These are phyloP conservation scores for Solanum chacoense DNA, from an alignment of 305 asterid genomes.

Conservation along the genomic window DNA sequence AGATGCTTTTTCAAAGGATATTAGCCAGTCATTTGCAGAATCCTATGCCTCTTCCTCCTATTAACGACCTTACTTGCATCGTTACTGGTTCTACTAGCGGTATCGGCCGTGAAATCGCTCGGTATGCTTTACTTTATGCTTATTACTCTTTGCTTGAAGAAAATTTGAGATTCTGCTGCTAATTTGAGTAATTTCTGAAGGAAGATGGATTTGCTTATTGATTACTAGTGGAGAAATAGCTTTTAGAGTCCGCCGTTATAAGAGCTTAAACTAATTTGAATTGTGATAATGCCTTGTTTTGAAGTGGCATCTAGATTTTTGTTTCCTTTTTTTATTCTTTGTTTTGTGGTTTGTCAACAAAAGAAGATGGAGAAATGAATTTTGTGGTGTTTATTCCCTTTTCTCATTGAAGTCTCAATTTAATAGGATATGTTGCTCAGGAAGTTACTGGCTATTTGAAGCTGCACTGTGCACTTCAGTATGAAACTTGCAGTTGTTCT, in stretches of 20 bases:
- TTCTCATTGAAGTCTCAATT: not conserved
- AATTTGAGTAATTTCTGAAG: not conserved
- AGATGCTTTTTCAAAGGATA: conserved; percentile 89
- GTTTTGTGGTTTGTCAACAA: not conserved
- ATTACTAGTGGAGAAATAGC: not conserved
- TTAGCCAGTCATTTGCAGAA: conserved; percentile 67
- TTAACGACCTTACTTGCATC: conserved; percentile 63
- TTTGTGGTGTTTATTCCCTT: not conserved
- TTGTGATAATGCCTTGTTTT: not conserved
- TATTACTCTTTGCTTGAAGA: not conserved
- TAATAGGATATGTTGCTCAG: not conserved
- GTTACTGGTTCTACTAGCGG: conserved; percentile 98
- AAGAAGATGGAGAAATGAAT: not conserved
- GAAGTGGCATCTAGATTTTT: not conserved
- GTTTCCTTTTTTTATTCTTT: not conserved
- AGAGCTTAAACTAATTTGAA: not conserved
- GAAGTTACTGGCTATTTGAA: not conserved
- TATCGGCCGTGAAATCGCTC: conserved; percentile 79
- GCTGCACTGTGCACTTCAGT: not conserved
- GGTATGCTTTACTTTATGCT: conserved; percentile 18
- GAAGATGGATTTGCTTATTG: not conserved
- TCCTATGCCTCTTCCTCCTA: conserved; percentile 81
- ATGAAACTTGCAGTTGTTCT: not conserved
- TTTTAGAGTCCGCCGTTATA: not conserved
- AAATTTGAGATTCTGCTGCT: not conserved